phyloP scores from a whole-genome alignment of 176 grass and related monocot species.

The Alloteropsis semialata region DNA sequence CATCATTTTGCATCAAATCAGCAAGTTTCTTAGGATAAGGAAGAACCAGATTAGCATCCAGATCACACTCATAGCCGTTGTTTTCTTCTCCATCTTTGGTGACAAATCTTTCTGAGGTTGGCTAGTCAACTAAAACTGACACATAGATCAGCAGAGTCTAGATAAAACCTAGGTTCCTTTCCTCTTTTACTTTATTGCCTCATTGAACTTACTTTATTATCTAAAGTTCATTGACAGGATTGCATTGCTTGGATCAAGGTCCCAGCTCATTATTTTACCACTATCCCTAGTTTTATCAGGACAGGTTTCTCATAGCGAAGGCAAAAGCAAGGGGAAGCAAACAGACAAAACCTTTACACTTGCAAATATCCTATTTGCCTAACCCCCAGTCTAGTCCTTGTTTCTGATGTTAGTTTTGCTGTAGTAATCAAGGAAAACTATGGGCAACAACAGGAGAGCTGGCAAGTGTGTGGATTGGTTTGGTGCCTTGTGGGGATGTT shows the following conservation, averaged over 20 bases:
- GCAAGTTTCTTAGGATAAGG: background rate
- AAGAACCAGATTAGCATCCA: conserved; percentile 11
- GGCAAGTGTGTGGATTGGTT: conserved; percentile 26
- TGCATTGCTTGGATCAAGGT: conserved; percentile 25
- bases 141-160: background rate
- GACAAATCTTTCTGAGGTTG: conserved; percentile 12
- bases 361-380: background rate
- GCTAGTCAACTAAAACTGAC: background rate
- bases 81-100: background rate
- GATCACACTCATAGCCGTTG: conserved; percentile 3
- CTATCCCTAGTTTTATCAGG: conserved; percentile 32
- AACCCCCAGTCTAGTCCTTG: background rate
- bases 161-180: conserved; percentile 21
- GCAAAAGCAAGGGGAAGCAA: conserved; percentile 22
- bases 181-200: background rate
- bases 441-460: conserved; percentile 13
- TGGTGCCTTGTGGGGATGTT: conserved; percentile 37
- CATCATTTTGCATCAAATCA: conserved; percentile 19
- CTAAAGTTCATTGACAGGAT: conserved; percentile 27
- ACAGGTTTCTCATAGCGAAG: conserved; percentile 15
- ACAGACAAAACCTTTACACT: background rate
- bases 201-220: conserved; percentile 16
- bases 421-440: conserved; percentile 24
- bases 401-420: conserved; percentile 23
- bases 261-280: conserved; percentile 31